Base-by-base conservation (phyloP, 108 stramenopile species). In the Cyclotella atomus region DNA sequence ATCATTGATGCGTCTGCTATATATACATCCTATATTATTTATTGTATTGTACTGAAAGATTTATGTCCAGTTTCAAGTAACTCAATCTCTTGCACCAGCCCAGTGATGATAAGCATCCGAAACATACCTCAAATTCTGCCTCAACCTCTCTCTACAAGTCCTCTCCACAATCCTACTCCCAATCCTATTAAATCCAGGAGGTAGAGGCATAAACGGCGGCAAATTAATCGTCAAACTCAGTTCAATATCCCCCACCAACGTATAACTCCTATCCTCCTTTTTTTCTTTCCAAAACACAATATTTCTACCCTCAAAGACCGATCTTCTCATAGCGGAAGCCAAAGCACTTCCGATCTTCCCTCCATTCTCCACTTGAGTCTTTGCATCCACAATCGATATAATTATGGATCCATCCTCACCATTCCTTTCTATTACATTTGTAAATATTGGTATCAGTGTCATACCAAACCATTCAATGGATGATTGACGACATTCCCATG, bases 181-280 rank as follows among this genome's bases (percentile, higher is more conserved):
- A 55, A 86, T 77, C 0, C 71, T 20, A 69, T 83, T 83, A 41
- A 86, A 86, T 16, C 85, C 85, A 8, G 85, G 85, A 9, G 85
- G 85, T 14, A 86, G 19, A 28, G 77, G 79, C 6, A 86, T 5
- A 9, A 86, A 56, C n/a, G 55, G 67, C 5, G 85, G 85, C 34
- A 86, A 35, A 16, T 75, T 68, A 14, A 86, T 70, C 17, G 67
- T 65, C 29, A 86, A 67, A 15, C 41, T 73, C 19, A 86, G 60
- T 33, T 44, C 68, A 41, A 86, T 45, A 57, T 83, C 76, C 21
- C 71, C 79, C 10, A 52, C 59, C 5, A 86, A 50, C 32, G 30
- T 35, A 50, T 65, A 77, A 32, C 6, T 57, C 34, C 15, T 63
- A 14, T 44, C 46, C 16, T 63, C 65, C 14, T 33, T 15, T 36